Conservation (phyloP, 2,329 filamentous ascomycete genomes). For the Pestalotiopsis fici region DNA sequence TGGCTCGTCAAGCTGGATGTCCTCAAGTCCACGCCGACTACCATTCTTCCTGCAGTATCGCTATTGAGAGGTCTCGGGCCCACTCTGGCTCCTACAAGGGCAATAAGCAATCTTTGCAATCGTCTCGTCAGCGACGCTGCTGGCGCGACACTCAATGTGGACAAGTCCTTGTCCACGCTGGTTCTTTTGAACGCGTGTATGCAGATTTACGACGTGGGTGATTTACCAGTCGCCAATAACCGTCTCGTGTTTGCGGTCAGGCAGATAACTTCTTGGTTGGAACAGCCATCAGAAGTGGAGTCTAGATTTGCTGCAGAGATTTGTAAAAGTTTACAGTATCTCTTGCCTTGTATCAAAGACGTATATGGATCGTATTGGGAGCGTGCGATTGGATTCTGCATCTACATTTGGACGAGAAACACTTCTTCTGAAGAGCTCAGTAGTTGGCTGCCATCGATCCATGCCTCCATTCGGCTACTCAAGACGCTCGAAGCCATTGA, state of each 20-base stretch:
- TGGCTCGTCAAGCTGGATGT: constrained; percentile 46
- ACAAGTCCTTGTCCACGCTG: constrained; percentile 49
- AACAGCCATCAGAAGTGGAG: constrained; percentile 46
- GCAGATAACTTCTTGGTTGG: constrained; percentile 73
- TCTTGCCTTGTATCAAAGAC: constrained; percentile 75
- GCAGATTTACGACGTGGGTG: constrained; percentile 50
- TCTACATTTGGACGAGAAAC: constrained; percentile 56
- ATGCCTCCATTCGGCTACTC: constrained; percentile 74
- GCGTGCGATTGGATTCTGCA: constrained; percentile 59
- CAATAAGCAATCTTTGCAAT: constrained; percentile 56
- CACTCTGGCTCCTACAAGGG: constrained; percentile 46
- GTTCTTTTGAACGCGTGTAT: constrained; percentile 56
- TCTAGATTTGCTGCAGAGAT: constrained; percentile 49
- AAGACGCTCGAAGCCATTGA: constrained; percentile 62
- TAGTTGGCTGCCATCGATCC: constrained; percentile 60
- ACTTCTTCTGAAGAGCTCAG: constrained; percentile 39
- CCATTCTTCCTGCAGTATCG: constrained; percentile 49
- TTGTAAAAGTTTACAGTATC: constrained; percentile 56
- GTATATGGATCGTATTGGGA: constrained; percentile 92
- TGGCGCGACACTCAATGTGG: constrained; percentile 42
- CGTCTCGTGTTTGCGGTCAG: constrained; percentile 81
- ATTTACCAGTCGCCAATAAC: constrained; percentile 62
- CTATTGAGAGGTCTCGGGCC: constrained; percentile 55
- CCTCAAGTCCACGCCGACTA: constrained; percentile 47
- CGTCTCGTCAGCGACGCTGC: constrained; percentile 62